These are phyloP conservation scores for Aspergillus novofumigatus DNA, from an alignment of 2,329 filamentous ascomycete genomes.

Conservation along the genomic window DNA sequence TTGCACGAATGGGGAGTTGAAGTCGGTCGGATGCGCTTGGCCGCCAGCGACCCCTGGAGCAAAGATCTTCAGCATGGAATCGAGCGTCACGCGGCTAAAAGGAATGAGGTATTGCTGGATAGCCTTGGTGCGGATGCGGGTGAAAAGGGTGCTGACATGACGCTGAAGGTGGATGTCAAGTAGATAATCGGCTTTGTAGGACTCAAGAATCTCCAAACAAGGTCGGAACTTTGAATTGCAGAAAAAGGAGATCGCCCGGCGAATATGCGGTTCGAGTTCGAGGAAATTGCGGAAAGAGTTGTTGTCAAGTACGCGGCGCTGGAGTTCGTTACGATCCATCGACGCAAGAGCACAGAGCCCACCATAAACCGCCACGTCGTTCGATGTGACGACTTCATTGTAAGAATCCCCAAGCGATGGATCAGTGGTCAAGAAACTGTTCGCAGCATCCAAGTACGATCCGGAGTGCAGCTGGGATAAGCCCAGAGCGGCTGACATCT, in stretches of 20 bases:
- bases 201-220: conserved; percentile 77
- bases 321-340: conserved; percentile 75
- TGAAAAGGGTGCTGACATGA: conserved; percentile 68
- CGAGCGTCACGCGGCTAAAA: conserved; percentile 80
- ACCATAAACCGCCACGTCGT: conserved; percentile 89
- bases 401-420: conserved; percentile 55
- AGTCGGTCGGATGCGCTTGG: conserved; percentile 60
- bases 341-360: conserved; percentile 85
- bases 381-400: conserved; percentile 70
- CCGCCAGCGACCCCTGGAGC: conserved; percentile 40
- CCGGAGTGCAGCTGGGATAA: conserved; percentile 56
- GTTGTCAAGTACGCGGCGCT: conserved; percentile 74
- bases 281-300: conserved; percentile 77
- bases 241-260: conserved; percentile 84
- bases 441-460: conserved; percentile 65
- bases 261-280: conserved; percentile 89
- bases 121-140: conserved; percentile 77
- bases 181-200: conserved; percentile 79
- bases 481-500: conserved; percentile 61
- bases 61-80: conserved; percentile 75
- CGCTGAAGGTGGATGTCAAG: conserved; percentile 80
- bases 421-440: conserved; percentile 63
- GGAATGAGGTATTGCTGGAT: conserved; percentile 91
- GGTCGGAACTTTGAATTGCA: conserved; percentile 83
- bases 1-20: conserved; percentile 38